These are phyloP conservation scores for Microbotryomycetes sp. DNA, from an alignment of 1,284 basidiomycete species.

Conservation along the genomic window DNA sequence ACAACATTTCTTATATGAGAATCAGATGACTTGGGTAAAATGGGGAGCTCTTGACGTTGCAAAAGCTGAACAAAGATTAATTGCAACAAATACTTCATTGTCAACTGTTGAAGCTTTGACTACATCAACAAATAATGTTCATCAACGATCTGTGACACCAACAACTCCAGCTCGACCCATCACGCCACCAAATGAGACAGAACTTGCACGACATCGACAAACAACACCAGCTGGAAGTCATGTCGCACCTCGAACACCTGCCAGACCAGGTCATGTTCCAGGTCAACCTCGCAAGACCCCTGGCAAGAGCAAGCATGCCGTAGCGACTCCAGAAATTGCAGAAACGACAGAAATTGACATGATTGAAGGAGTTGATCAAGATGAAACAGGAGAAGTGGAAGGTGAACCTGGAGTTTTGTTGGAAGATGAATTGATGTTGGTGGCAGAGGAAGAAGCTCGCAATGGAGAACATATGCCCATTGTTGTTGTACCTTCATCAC, in stretches of 20 bases:
- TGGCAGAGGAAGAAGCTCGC: not conserved
- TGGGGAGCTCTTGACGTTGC: constrained; percentile 74
- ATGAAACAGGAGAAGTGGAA: constrained; percentile 7
- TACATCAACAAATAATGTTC: not conserved
- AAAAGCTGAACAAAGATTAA: constrained; percentile 1
- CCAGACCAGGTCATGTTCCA: constrained; percentile 6
- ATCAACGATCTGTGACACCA: not conserved
- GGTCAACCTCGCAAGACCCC: constrained; percentile 34
- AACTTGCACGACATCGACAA: constrained; percentile 1
- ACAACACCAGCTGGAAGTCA: not conserved
- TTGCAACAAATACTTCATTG: not conserved
- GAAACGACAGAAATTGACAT: not conserved
- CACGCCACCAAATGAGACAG: constrained; percentile 23
- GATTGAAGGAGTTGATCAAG: constrained; percentile 4
- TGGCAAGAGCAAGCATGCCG: constrained; percentile 20
- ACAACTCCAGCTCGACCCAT: constrained; percentile 1
- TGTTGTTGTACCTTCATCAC: not conserved
- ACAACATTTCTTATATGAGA: constrained; percentile 90
- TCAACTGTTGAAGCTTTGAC: not conserved
- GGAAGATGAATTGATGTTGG: constrained; percentile 10
- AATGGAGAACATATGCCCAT: not conserved
- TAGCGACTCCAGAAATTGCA: constrained; percentile 21
- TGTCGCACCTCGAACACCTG: constrained; percentile 3
- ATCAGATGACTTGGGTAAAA: constrained; percentile 86
- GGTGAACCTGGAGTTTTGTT: constrained; percentile 20